A percentile compares a stretch with the other conserved stretches of the same genome.
phyloP scores from a whole-genome alignment of 2,329 filamentous ascomycete genomes.

The Paramyrothecium roridum region DNA sequence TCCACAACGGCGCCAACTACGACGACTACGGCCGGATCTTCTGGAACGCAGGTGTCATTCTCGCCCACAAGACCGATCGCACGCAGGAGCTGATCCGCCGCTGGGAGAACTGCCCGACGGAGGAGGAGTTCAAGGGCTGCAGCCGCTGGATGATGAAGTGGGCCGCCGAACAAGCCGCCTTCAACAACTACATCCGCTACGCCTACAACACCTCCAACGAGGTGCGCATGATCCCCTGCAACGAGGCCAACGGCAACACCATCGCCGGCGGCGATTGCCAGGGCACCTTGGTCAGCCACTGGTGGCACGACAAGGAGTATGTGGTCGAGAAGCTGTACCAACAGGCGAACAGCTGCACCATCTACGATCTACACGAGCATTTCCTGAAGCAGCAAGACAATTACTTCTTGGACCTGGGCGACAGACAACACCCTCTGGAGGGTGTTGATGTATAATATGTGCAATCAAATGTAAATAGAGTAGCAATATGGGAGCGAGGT shows the following conservation, averaged over 20 bases:
- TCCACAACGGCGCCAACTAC: slow-evolving; percentile 24
- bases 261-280: slow-evolving; percentile 25
- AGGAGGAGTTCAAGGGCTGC: slow-evolving; percentile 27
- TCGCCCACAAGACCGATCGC: slow-evolving; percentile 40
- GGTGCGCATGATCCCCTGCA: slow-evolving; percentile 29
- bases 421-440: not conserved
- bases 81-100: slow-evolving; percentile 40
- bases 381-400: not conserved
- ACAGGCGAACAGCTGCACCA: not conserved
- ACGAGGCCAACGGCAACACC: slow-evolving; percentile 35
- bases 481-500: too few relatives aligned
- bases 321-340: not conserved
- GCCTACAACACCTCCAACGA: slow-evolving; percentile 22
- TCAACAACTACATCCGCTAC: slow-evolving; percentile 33
- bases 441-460: not conserved
- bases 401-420: not conserved
- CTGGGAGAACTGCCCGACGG: slow-evolving; percentile 35
- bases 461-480: too few relatives aligned
- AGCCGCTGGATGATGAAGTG: slow-evolving; percentile 19
- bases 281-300: slow-evolving; percentile 31
- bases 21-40: slow-evolving; percentile 29
- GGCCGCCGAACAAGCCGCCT: slow-evolving; percentile 33
- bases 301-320: slow-evolving; percentile 31
- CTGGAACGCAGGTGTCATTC: slow-evolving; percentile 47
- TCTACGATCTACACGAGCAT: not conserved